Percentiles rank a stretch among this genome's conserved stretches.
Conservation (phyloP, 202 grass and related monocot species). For the Tripidium arundinaceum region DNA sequence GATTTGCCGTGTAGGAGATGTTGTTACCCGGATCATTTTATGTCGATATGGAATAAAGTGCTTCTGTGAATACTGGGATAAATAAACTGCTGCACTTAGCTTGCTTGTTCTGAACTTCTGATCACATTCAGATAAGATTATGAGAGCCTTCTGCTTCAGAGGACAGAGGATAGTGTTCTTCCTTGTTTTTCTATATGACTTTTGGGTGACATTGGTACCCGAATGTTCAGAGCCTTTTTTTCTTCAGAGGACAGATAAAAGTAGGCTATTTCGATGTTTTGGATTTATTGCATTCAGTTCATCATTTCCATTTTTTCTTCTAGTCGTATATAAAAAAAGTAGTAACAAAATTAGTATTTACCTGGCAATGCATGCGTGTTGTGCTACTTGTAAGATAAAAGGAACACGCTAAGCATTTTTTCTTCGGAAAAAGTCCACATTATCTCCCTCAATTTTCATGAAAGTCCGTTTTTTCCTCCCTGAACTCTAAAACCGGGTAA, state of each 20-base stretch:
- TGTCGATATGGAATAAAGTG: slow-evolving; percentile 26
- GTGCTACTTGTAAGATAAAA: not conserved
- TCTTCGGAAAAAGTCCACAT: too few relatives aligned
- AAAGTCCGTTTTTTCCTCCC: too few relatives aligned
- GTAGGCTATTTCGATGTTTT: not conserved
- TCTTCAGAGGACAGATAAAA: not conserved
- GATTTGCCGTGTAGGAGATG: not conserved
- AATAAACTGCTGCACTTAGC: not conserved
- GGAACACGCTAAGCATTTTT: not conserved
- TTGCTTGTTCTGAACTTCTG: not conserved
- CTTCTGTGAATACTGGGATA: slow-evolving; percentile 31
- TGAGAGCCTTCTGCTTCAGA: too few relatives aligned
- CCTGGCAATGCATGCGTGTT: not conserved
- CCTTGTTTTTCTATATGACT: not conserved
- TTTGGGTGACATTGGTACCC: not conserved
- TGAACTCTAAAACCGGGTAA: too few relatives aligned
- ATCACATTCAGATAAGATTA: not conserved
- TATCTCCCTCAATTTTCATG: too few relatives aligned
- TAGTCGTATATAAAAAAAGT: not conserved
- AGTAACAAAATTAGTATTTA: not conserved
- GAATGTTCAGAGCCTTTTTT: not conserved
- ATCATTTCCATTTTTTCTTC: not conserved
- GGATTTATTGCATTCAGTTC: not conserved
- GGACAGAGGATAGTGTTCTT: not conserved
- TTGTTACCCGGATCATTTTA: not conserved